These are phyloP conservation scores for Auricularia sp. DNA, from an alignment of 768 basidiomycete species.

Conservation along the genomic window DNA sequence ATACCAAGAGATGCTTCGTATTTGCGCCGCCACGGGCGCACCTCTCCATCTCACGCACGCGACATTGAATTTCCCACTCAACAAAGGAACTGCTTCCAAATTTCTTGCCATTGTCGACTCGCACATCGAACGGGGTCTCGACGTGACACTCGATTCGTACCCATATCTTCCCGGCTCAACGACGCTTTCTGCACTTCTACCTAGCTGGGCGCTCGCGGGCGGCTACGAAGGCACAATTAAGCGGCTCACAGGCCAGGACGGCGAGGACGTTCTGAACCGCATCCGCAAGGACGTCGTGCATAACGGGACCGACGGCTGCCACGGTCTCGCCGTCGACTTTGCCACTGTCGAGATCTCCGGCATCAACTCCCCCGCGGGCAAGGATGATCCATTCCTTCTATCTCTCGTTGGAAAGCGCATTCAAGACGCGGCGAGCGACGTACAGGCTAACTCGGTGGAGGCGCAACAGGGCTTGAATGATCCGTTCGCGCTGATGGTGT, in stretches of 20 bases:
- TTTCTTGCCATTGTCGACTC: slow-evolving; percentile 16
- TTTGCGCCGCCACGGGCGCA: slow-evolving; percentile 16
- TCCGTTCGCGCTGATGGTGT: slow-evolving; percentile 16
- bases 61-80: slow-evolving; percentile 21
- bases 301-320: slow-evolving; percentile 21
- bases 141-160: slow-evolving; percentile 20
- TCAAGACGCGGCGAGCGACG: no score
- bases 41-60: slow-evolving; percentile 23
- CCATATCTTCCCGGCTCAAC: slow-evolving; percentile 22
- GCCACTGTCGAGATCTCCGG: slow-evolving; percentile 15
- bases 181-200: slow-evolving; percentile 18
- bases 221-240: slow-evolving; percentile 8
- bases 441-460: background rate
- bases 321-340: slow-evolving; percentile 21
- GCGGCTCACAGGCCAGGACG: no score
- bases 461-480: background rate
- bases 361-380: background rate
- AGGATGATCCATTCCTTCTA: background rate
- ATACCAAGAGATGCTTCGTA: slow-evolving; percentile 19
- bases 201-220: slow-evolving; percentile 19
- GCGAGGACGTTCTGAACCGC: slow-evolving; percentile 10
- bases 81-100: slow-evolving; percentile 15
- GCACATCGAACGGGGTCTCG: slow-evolving; percentile 12
- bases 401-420: background rate
- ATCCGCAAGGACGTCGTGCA: slow-evolving; percentile 10